A percentile compares a stretch with the other conserved stretches of the same genome.
Conservation (phyloP, 441 rosid genomes). For the Gossypium armourianum region DNA sequence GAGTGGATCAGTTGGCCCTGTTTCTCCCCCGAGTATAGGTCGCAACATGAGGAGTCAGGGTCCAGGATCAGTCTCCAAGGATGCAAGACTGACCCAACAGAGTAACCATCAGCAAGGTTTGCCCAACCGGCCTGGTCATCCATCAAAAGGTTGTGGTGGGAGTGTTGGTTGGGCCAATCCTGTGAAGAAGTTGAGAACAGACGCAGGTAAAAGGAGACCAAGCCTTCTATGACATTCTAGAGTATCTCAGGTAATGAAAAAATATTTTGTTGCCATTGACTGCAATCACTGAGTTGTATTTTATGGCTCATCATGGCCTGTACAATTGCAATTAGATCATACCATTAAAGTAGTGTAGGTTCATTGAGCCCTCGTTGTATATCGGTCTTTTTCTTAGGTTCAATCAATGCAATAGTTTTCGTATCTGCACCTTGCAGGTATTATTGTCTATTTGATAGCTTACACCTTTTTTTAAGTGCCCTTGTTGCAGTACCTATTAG, state of each 20-base stretch:
- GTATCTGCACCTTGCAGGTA: conserved; percentile 20
- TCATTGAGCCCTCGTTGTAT: conserved; percentile 23
- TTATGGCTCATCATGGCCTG: conserved; percentile 18
- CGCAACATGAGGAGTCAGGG: conserved; percentile 53
- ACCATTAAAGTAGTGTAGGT: conserved; percentile 31
- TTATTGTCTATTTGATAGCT: neutral
- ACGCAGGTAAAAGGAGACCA: conserved; percentile 84
- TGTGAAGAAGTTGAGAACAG: conserved; percentile 90
- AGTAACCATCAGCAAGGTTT: conserved; percentile 49
- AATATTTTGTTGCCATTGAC: conserved; percentile 17
- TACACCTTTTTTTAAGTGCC: neutral
- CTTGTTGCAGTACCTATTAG: neutral
- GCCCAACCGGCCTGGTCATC: conserved; percentile 54
- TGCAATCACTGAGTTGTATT: conserved; percentile 18
- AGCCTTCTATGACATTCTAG: conserved; percentile 50
- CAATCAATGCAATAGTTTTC: conserved; percentile 23
- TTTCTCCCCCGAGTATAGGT: conserved; percentile 63
- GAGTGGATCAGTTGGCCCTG: conserved; percentile 60
- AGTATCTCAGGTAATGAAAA: conserved; percentile 22
- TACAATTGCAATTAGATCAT: conserved; percentile 25
- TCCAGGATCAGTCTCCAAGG: conserved; percentile 42
- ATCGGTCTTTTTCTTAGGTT: conserved; percentile 14
- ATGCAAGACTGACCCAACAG: conserved; percentile 38
- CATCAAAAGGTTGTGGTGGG: conserved; percentile 46
- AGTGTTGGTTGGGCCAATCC: conserved; percentile 97